Conservation (phyloP, 2,329 filamentous ascomycete genomes). For the Colletotrichum nymphaeae region DNA sequence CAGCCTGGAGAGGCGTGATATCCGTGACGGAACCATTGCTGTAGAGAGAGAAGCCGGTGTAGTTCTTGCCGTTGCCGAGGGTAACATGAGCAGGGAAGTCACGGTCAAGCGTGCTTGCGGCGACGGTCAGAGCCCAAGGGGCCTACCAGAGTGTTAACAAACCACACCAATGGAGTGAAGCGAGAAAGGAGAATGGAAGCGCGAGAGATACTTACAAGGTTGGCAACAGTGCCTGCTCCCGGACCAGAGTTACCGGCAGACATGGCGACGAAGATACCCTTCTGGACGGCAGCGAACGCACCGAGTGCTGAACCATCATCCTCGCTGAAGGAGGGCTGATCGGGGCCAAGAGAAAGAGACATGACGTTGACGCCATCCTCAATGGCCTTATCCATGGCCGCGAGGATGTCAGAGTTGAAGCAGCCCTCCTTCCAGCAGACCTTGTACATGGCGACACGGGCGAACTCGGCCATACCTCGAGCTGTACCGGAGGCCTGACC, state of each 20-base stretch:
- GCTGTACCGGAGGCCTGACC: constrained; percentile 25
- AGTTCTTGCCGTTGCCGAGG: constrained; percentile 23
- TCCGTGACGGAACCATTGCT: constrained; percentile 3
- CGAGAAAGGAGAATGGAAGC: background rate
- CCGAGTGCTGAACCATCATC: background rate
- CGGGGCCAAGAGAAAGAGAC: constrained; percentile 8
- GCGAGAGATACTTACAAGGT: background rate
- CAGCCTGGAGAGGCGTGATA: background rate
- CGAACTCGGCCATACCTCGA: constrained; percentile 15
- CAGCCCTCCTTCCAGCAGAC: constrained; percentile 12
- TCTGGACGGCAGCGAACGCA: constrained; percentile 6
- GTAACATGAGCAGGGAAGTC: constrained; percentile 15
- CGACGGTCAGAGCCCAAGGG: constrained; percentile 23
- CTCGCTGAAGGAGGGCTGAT: background rate
- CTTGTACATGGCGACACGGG: constrained; percentile 26
- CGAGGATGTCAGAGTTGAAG: constrained; percentile 16
- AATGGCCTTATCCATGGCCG: constrained; percentile 23
- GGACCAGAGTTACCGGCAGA: constrained; percentile 13
- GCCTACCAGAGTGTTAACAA: background rate
- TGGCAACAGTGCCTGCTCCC: background rate
- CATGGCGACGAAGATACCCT: constrained; percentile 8
- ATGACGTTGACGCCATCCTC: constrained; percentile 27
- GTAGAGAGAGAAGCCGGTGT: constrained; percentile 19
- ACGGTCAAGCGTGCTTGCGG: constrained; percentile 27
- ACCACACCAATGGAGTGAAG: background rate